Conservation (phyloP, 345 rosid species). For the Cardamine occulta region DNA sequence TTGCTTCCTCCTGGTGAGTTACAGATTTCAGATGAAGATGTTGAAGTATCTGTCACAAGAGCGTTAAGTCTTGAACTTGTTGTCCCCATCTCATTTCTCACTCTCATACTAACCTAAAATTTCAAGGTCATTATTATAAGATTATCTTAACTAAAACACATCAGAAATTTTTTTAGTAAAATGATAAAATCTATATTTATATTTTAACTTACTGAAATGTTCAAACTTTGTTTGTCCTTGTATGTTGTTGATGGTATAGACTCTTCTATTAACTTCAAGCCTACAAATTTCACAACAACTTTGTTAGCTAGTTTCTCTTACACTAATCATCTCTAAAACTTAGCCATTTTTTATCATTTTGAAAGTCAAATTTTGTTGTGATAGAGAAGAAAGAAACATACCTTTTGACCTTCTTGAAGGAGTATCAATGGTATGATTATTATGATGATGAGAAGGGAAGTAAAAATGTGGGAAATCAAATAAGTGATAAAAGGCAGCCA, state of each 20-base stretch:
- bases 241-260: conserved; percentile 45
- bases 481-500: conserved; percentile 72
- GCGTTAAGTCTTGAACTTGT: conserved; percentile 41
- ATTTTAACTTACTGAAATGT: conserved; percentile 57
- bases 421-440: conserved; percentile 25
- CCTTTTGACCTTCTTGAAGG: conserved; percentile 42
- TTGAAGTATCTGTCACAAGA: conserved; percentile 36
- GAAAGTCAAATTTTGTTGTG: not conserved
- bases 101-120: conserved; percentile 63
- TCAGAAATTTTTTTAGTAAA: no score
- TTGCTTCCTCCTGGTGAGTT: conserved; percentile 72
- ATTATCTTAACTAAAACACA: conserved; percentile 16
- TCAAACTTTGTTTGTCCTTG: conserved; percentile 49
- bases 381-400: conserved; percentile 17
- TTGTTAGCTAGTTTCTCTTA: not conserved
- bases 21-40: conserved; percentile 59
- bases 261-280: conserved; percentile 62
- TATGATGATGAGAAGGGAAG: conserved; percentile 50
- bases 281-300: conserved; percentile 44
- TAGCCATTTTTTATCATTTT: not conserved
- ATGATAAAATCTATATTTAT: no score
- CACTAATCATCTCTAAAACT: not conserved
- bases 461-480: conserved; percentile 74
- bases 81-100: conserved; percentile 51
- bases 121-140: conserved; percentile 17